Evolutionary conservation across 2,329 filamentous ascomycete genomes (phyloP).

Genomic region (Hyphodiscus sp.): DNA sequence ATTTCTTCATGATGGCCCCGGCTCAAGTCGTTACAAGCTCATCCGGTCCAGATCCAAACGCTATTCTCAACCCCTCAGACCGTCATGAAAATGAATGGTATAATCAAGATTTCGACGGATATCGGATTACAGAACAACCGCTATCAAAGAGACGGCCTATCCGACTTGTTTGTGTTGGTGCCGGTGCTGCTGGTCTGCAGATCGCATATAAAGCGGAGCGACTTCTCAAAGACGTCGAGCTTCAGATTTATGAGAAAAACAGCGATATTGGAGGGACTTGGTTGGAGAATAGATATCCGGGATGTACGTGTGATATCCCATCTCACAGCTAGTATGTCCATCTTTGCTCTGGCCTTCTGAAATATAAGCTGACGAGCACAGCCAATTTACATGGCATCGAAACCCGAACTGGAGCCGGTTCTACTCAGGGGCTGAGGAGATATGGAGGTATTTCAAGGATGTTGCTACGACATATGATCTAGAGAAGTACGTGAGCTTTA

Average conservation of each 20-base stretch:
- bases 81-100: constrained; percentile 18
- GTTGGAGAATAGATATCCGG: constrained; percentile 53
- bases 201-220: constrained; percentile 41
- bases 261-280: constrained; percentile 39
- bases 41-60: no score
- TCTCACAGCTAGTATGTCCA: constrained; percentile 56
- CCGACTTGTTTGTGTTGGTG: constrained; percentile 37
- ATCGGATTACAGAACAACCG: constrained; percentile 15
- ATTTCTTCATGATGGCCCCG: no score
- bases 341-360: constrained; percentile 35
- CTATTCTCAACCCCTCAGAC: no score
- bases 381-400: constrained; percentile 11
- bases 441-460: constrained; percentile 30
- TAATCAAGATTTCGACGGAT: constrained; percentile 17
- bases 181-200: constrained; percentile 40
- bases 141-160: constrained; percentile 8
- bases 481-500: constrained; percentile 38
- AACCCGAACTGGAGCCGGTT: constrained; percentile 27
- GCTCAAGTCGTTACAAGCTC: no score
- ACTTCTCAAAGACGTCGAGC: constrained; percentile 23
- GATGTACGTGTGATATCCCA: constrained; percentile 48
- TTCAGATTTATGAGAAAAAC: constrained; percentile 33
- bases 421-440: constrained; percentile 26
- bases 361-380: background rate
- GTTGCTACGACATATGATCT: constrained; percentile 29